These are phyloP conservation scores for Populus deltoides DNA, from an alignment of 345 rosid genomes.

Conservation along the genomic window DNA sequence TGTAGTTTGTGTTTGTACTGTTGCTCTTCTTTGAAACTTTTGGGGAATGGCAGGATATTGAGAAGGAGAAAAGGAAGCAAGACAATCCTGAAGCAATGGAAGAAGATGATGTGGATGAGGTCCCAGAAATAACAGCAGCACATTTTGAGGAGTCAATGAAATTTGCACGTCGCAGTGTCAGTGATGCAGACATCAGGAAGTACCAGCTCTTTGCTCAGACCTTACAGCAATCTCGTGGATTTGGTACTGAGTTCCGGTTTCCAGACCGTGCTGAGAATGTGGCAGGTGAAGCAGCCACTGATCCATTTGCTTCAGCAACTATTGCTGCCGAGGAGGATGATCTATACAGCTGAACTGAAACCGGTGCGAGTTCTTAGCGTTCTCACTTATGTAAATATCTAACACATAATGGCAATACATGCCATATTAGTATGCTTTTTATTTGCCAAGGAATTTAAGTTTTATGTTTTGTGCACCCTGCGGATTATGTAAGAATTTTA, in stretches of 20 bases:
- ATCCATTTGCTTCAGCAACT: constrained; percentile 11
- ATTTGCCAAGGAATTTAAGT: background rate
- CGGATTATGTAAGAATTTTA: background rate
- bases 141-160: constrained; percentile 41
- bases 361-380: background rate
- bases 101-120: constrained; percentile 35
- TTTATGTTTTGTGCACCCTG: background rate
- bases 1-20: background rate
- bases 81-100: constrained; percentile 40
- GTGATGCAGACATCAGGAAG: constrained; percentile 34
- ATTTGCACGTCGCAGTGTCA: constrained; percentile 32
- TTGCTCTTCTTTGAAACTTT: background rate
- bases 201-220: constrained; percentile 35
- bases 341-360: constrained; percentile 22
- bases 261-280: constrained; percentile 13
- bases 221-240: constrained; percentile 33
- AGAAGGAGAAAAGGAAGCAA: constrained; percentile 25
- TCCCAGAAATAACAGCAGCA: constrained; percentile 26
- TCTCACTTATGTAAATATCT: background rate
- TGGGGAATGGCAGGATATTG: constrained; percentile 27
- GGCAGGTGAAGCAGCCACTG: constrained; percentile 16
- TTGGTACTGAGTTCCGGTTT: constrained; percentile 31
- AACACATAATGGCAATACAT: background rate
- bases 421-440: background rate
- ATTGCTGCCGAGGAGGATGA: constrained; percentile 31